These are phyloP conservation scores for Lignosus rhinocerotis DNA, from an alignment of 1,284 basidiomycete genomes.

Conservation along the genomic window DNA sequence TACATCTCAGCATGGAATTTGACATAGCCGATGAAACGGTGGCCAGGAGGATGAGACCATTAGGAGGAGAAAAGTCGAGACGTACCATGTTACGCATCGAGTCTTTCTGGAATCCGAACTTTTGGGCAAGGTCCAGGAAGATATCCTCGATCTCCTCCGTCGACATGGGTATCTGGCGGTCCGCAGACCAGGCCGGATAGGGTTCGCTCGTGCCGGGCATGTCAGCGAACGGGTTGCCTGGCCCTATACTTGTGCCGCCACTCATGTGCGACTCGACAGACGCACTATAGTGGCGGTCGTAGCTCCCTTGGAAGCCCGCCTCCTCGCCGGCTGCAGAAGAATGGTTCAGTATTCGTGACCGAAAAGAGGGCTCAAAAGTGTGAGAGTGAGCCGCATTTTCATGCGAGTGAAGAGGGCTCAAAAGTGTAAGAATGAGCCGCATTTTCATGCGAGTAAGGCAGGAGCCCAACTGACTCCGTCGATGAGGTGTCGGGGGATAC, in stretches of 20 bases:
- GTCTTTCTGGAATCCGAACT: slow-evolving; percentile 98
- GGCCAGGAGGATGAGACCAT: not conserved
- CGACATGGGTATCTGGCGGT: slow-evolving; percentile 94
- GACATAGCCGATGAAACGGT: not conserved
- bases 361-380: slow-evolving; percentile 3
- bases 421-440: slow-evolving; percentile 1
- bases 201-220: slow-evolving; percentile 61
- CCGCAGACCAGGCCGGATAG: slow-evolving; percentile 93
- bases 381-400: slow-evolving; percentile 1
- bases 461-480: slow-evolving; percentile 19
- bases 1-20: not conserved
- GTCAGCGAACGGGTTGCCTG: slow-evolving; percentile 56
- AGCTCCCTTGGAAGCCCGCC: slow-evolving; percentile 27
- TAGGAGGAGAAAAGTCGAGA: slow-evolving; percentile 15
- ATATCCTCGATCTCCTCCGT: slow-evolving; percentile 99
- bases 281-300: slow-evolving; percentile 32
- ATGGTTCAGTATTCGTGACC: slow-evolving; percentile 14
- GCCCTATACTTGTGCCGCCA: slow-evolving; percentile 48
- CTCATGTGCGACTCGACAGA: slow-evolving; percentile 42
- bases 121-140: slow-evolving; percentile 97
- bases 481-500: slow-evolving; percentile 21
- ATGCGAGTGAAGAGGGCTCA: slow-evolving; percentile 4
- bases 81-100: slow-evolving; percentile 88
- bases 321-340: slow-evolving; percentile 26
- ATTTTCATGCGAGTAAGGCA: slow-evolving; percentile 7